Percentiles rank a stretch among this genome's conserved stretches.
phyloP scores from a whole-genome alignment of 768 basidiomycete species.

The Erythrobasidium yunnanense region DNA sequence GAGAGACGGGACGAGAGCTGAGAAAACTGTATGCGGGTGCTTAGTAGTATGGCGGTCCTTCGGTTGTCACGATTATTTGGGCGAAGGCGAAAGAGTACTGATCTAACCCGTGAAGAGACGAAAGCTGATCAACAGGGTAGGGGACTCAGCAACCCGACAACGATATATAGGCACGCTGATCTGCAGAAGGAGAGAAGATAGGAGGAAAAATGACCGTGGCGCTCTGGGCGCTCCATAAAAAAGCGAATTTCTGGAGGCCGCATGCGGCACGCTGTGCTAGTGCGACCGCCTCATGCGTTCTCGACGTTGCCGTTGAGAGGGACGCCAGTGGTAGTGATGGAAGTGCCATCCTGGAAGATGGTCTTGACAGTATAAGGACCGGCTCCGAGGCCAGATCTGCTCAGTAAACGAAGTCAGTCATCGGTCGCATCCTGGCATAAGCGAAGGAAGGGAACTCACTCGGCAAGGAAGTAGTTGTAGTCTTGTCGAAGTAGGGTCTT shows the following conservation, averaged over 20 bases:
- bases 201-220: no score
- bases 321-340: not conserved
- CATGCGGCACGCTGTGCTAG: no score
- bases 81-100: no score
- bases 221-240: no score
- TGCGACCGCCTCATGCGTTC: not conserved
- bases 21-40: constrained; percentile 21
- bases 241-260: no score
- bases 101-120: no score
- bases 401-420: not conserved
- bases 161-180: no score
- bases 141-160: no score
- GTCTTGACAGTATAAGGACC: not conserved
- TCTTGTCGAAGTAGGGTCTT: constrained; percentile 36
- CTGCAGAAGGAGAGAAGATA: no score
- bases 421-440: not conserved
- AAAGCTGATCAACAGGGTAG: no score
- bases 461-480: not conserved
- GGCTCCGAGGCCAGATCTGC: not conserved
- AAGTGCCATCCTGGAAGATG: not conserved
- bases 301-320: constrained; percentile 3
- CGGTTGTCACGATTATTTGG: no score
- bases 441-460: not conserved
- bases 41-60: no score
- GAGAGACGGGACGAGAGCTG: constrained; percentile 2